Evolutionary conservation across 192 early-diverging fungal species (phyloP).

Genomic region (Gigaspora rosea): DNA sequence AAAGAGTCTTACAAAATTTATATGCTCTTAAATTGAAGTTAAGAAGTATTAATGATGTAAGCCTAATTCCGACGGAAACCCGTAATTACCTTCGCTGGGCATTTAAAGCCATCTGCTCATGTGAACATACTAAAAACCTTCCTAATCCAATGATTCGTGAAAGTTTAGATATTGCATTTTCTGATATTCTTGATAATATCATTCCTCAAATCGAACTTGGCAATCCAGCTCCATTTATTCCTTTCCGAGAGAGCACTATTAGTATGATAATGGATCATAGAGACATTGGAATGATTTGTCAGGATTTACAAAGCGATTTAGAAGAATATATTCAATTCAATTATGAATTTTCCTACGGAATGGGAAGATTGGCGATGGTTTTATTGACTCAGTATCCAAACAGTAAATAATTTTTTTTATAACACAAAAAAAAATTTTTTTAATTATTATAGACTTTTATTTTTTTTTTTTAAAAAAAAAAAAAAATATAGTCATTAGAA

Average conservation of each 20-base stretch:
- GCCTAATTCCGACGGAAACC: background rate
- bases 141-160: slow-evolving; percentile 17
- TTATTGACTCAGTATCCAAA: background rate
- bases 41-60: slow-evolving; percentile 1
- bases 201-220: slow-evolving; percentile 22
- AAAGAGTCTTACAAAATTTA: slow-evolving; percentile 7
- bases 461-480: too few relatives aligned
- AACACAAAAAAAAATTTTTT: too few relatives aligned
- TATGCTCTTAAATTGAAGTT: slow-evolving; percentile 16
- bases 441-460: too few relatives aligned
- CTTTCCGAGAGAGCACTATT: background rate
- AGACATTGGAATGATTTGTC: background rate
- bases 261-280: slow-evolving; percentile 24
- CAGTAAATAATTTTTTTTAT: background rate
- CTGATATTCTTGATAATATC: slow-evolving; percentile 14
- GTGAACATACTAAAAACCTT: background rate
- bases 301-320: background rate
- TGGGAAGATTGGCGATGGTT: background rate
- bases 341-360: background rate
- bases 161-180: slow-evolving; percentile 14
- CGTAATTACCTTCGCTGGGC: background rate
- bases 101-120: background rate
- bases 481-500: too few relatives aligned
- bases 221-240: background rate
- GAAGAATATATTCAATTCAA: background rate